Evolutionary conservation across 2,329 filamentous ascomycete genomes (phyloP).

Genomic region (Myriosclerotinia curreyana): DNA sequence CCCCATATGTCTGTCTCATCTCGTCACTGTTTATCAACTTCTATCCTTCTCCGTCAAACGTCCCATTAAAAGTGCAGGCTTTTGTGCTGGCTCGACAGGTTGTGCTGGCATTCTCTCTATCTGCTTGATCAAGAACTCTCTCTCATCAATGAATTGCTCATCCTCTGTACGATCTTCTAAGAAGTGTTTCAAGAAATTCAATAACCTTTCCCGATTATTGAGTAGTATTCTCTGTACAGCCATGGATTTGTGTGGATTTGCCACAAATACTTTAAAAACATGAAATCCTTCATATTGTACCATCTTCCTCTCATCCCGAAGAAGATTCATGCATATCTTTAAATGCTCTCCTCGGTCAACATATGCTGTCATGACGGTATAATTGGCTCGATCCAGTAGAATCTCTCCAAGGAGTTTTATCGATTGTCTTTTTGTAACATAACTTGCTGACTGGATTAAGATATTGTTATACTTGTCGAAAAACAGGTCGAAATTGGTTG

Average conservation of each 20-base stretch:
- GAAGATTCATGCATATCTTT: conserved; percentile 96
- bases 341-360: conserved; percentile 93
- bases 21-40: conserved; percentile 23
- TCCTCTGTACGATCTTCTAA: conserved; percentile 94
- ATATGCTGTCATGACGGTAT: conserved; percentile 96
- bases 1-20: conserved; percentile 18
- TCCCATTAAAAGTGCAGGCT: conserved; percentile 38
- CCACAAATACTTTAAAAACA: conserved; percentile 99
- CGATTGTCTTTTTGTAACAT: conserved; percentile 96
- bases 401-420: conserved; percentile 97
- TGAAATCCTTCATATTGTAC: conserved; percentile 99
- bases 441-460: conserved; percentile 87
- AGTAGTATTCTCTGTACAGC: conserved; percentile 93
- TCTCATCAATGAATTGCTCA: conserved; percentile 97
- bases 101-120: conserved; percentile 67
- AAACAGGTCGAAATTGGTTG: conserved; percentile 88
- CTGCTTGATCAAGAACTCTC: conserved; percentile 94
- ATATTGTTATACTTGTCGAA: conserved; percentile 86
- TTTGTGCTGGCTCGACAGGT: conserved; percentile 47
- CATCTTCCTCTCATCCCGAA: conserved; percentile 96
- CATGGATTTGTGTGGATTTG: conserved; percentile 96
- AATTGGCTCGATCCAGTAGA: conserved; percentile 89
- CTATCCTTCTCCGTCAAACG: conserved; percentile 25
- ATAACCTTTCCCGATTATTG: conserved; percentile 89
- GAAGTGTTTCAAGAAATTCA: conserved; percentile 87